These are phyloP conservation scores for Dactylonectria macrodidyma DNA, from an alignment of 2,329 filamentous ascomycete species.

Conservation along the genomic window DNA sequence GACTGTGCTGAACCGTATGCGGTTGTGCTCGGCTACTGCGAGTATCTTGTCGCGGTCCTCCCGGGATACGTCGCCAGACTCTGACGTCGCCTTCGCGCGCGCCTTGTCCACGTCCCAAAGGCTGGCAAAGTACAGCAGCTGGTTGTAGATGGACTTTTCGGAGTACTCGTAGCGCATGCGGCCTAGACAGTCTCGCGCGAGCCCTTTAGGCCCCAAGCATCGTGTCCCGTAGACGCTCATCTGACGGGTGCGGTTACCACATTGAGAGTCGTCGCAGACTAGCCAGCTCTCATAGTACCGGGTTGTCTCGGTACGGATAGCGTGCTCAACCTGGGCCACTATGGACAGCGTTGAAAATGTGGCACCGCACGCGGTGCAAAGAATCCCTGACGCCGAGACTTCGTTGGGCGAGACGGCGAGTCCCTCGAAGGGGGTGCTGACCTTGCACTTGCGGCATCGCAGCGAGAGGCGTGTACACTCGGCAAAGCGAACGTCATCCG, in stretches of 20 bases:
- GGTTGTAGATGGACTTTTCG: constrained; percentile 95
- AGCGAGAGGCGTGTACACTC: constrained; percentile 83
- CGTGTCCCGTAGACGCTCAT: constrained; percentile 94
- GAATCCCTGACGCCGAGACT: constrained; percentile 81
- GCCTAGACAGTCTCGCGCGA: constrained; percentile 87
- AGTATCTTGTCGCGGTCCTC: constrained; percentile 76
- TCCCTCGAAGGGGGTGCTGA: constrained; percentile 82
- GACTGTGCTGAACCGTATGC: constrained; percentile 81
- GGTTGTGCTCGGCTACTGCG: constrained; percentile 86
- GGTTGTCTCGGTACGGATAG: constrained; percentile 83
- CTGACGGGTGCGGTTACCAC: constrained; percentile 88
- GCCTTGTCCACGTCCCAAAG: constrained; percentile 94
- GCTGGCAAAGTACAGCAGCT: constrained; percentile 87
- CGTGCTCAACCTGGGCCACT: constrained; percentile 88
- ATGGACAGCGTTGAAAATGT: constrained; percentile 80
- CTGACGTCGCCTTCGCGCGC: constrained; percentile 65
- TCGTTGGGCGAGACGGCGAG: constrained; percentile 71
- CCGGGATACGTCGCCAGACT: constrained; percentile 61
- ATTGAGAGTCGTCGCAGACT: constrained; percentile 89
- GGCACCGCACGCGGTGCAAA: constrained; percentile 79
- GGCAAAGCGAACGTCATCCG: constrained; percentile 90
- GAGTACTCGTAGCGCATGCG: constrained; percentile 90
- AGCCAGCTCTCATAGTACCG: constrained; percentile 96
- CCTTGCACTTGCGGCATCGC: constrained; percentile 86
- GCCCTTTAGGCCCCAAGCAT: constrained; percentile 89